These are phyloP conservation scores for Lactifluus hygrophoroides DNA, from an alignment of 768 basidiomycete genomes.

Conservation along the genomic window DNA sequence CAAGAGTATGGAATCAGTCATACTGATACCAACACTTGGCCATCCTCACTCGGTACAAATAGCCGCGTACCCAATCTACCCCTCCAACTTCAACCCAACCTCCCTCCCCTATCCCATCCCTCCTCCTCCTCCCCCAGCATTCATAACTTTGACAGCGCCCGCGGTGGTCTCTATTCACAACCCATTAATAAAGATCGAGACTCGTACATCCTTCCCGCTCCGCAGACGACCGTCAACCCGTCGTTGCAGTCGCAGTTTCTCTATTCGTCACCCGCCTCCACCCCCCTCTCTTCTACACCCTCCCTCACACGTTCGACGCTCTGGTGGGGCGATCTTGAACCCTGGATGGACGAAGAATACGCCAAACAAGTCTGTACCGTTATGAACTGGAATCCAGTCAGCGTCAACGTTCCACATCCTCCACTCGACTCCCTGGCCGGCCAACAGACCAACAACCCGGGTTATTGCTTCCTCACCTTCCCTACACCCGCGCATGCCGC, in stretches of 20 bases:
- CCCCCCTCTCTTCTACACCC: conserved; percentile 24
- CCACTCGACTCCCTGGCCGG: conserved; percentile 47
- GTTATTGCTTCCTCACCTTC: conserved; percentile 85
- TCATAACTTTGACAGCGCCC: conserved; percentile 8
- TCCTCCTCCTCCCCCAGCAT: conserved; percentile 27
- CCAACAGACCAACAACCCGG: conserved; percentile 73
- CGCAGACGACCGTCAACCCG: conserved; percentile 17
- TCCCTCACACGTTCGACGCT: conserved; percentile 48
- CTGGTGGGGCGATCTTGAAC: conserved; percentile 84
- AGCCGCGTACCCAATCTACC: conserved; percentile 23
- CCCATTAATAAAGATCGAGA: conserved; percentile 28
- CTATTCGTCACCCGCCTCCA: conserved; percentile 23
- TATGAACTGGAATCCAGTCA: conserved; percentile 80
- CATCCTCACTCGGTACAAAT: conserved; percentile 26
- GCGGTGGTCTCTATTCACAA: conserved; percentile 21
- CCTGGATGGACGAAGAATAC: conserved; percentile 98
- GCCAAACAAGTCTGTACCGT: conserved; percentile 77
- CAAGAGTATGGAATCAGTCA: conserved; percentile 29
- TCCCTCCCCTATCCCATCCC: conserved; percentile 28
- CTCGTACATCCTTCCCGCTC: conserved; percentile 18
- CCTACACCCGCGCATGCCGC: conserved; percentile 61
- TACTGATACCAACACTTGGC: conserved; percentile 27
- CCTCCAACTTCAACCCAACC: conserved; percentile 33
- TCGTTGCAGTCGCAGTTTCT: conserved; percentile 23
- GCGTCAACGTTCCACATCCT: conserved; percentile 62